A percentile compares a stretch with the other conserved stretches of the same genome.
Evolutionary conservation across 2,329 filamentous ascomycete species (phyloP).

Genomic region (Xylariaceae sp.): DNA sequence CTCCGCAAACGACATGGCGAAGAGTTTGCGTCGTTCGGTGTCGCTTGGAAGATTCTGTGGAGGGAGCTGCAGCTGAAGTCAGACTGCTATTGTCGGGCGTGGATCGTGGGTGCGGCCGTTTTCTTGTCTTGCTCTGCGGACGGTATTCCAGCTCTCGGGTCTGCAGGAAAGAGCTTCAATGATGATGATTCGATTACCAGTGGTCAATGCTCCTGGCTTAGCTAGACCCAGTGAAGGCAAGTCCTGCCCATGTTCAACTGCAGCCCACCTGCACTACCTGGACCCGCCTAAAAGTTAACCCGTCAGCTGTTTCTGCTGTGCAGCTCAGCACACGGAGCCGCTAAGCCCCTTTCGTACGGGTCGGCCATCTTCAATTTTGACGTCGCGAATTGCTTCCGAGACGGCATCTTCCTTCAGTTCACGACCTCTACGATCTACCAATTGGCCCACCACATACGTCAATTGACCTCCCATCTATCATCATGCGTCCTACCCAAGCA

Average conservation of each 20-base stretch:
- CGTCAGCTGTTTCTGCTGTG: too few species aligned
- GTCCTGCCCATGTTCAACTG: too few species aligned
- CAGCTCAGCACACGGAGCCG: constrained; percentile 8
- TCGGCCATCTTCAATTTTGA: constrained; percentile 28
- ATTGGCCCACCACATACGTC: constrained; percentile 25
- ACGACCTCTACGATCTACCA: constrained; percentile 17
- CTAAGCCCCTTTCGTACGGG: constrained; percentile 15
- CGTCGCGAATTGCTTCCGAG: constrained; percentile 16
- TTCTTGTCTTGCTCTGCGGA: too few species aligned
- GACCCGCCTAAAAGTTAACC: too few species aligned
- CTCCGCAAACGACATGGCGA: constrained; percentile 43
- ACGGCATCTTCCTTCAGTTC: constrained; percentile 18
- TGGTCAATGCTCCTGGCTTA: too few species aligned
- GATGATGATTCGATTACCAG: too few species aligned
- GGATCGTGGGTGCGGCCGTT: too few species aligned
- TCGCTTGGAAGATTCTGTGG: too few species aligned
- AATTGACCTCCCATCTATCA: constrained; percentile 25
- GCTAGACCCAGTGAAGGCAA: too few species aligned
- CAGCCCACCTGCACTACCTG: too few species aligned
- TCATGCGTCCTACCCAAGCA: constrained; percentile 44
- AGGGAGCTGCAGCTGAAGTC: too few species aligned
- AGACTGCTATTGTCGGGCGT: too few species aligned
- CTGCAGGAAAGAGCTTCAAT: neutral
- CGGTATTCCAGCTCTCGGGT: neutral
- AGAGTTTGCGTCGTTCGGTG: neutral